Conservation (phyloP, 2,329 filamentous ascomycete species). For the Alternaria metachromatica region DNA sequence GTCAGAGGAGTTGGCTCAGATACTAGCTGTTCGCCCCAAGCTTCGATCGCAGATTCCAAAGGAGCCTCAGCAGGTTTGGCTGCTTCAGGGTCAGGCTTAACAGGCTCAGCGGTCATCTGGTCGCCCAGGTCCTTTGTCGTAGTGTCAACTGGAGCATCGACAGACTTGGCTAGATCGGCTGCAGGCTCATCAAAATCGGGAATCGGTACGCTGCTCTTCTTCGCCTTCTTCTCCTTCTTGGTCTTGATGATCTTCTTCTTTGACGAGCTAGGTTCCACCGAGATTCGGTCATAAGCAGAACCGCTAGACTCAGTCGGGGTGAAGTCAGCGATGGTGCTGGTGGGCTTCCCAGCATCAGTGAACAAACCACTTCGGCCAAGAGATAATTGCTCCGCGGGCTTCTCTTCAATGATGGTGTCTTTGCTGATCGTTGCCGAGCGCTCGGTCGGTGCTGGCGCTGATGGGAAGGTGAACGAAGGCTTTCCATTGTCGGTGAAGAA, state of each 20-base stretch:
- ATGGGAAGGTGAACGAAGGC: slow-evolving; percentile 7
- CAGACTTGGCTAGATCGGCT: neutral
- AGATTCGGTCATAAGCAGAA: slow-evolving; percentile 15
- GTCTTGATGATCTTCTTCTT: slow-evolving; percentile 37
- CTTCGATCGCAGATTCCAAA: neutral
- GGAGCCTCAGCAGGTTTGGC: neutral
- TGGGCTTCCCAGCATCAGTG: slow-evolving; percentile 11
- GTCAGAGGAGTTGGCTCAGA: neutral
- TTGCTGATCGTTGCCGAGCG: neutral
- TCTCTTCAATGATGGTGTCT: neutral
- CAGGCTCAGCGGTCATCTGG: neutral
- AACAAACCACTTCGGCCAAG: slow-evolving; percentile 8
- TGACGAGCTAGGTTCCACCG: slow-evolving; percentile 10
- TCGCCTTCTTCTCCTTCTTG: slow-evolving; percentile 35
- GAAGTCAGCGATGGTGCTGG: neutral
- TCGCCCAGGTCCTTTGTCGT: neutral
- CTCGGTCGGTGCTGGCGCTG: neutral
- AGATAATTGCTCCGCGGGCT: neutral
- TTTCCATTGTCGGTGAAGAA: slow-evolving; percentile 15
- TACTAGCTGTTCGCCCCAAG: slow-evolving; percentile 11
- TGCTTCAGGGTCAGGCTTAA: neutral
- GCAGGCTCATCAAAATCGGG: slow-evolving; percentile 10
- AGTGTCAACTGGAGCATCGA: neutral
- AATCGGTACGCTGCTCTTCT: slow-evolving; percentile 20
- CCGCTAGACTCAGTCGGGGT: slow-evolving; percentile 2